phyloP scores from a whole-genome alignment of 2,329 filamentous ascomycete species.

The Penicillium digitatum region DNA sequence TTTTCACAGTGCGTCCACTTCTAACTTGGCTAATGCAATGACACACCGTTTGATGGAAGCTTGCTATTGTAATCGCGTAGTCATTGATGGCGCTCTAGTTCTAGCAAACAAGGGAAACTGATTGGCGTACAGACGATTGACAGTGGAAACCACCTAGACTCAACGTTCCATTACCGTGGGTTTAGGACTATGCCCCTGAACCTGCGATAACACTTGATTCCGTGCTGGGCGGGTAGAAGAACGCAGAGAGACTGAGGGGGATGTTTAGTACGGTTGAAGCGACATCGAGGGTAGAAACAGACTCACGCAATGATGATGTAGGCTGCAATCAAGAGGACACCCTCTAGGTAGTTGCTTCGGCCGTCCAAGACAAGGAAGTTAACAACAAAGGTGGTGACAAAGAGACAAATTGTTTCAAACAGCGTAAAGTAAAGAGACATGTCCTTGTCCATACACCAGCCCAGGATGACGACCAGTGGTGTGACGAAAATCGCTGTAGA shows the following conservation, averaged over 20 bases:
- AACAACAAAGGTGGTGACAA: constrained; percentile 76
- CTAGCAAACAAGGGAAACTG: background rate
- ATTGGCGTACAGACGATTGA: background rate
- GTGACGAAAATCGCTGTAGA: constrained; percentile 66
- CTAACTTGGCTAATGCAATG: background rate
- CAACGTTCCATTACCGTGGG: background rate
- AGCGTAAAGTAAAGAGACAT: constrained; percentile 64
- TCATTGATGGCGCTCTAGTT: background rate
- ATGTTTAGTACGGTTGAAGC: background rate
- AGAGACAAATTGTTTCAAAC: constrained; percentile 66
- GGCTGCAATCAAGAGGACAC: constrained; percentile 68
- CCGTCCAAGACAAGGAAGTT: constrained; percentile 84
- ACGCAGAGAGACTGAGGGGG: constrained; percentile 42
- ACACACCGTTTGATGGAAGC: background rate
- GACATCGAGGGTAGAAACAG: background rate
- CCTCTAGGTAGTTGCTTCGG: constrained; percentile 78
- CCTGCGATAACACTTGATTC: constrained; percentile 31
- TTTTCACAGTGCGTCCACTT: too few relatives aligned
- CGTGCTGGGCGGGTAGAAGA: constrained; percentile 34
- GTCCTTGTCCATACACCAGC: constrained; percentile 70
- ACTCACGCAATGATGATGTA: constrained; percentile 71
- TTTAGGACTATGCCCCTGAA: constrained; percentile 1
- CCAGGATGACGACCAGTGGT: constrained; percentile 67
- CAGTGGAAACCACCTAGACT: background rate
- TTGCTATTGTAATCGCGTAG: background rate